Conservation (phyloP, 805 yeast genomes). For the Cyberlindnera sargentensis region DNA sequence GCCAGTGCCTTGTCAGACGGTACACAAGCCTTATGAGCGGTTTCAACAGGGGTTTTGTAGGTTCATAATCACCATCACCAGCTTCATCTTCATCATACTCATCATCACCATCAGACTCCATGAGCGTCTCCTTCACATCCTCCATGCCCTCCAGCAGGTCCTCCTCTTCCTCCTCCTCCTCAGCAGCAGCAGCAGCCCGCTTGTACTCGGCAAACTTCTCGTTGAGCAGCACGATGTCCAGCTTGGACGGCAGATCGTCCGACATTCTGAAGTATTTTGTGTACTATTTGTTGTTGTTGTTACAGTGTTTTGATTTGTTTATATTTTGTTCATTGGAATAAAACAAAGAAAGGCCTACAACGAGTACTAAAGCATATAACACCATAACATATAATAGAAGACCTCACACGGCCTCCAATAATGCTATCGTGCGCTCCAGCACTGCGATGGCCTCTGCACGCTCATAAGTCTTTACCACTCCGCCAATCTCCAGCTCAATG, state of each 20-base stretch:
- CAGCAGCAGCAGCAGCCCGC: constrained; percentile 1
- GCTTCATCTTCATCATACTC: constrained; percentile 2
- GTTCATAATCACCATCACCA: constrained; percentile 2
- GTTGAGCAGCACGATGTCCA: constrained; percentile 8
- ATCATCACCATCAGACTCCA: neutral
- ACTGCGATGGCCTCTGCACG: constrained; percentile 6
- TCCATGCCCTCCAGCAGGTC: neutral
- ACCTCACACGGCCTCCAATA: too few species aligned
- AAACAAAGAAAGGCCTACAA: too few species aligned
- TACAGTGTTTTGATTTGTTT: neutral
- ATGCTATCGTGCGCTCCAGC: constrained; percentile 5
- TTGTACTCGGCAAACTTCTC: constrained; percentile 6
- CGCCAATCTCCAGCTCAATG: constrained; percentile 11
- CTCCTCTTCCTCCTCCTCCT: constrained; percentile 1
- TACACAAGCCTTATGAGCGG: too few species aligned
- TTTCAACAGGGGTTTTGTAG: neutral
- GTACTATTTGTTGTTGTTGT: neutral
- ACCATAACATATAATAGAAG: too few species aligned
- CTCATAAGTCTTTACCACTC: constrained; percentile 1
- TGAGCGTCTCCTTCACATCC: constrained; percentile 6
- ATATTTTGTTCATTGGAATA: too few species aligned
- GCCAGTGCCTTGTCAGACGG: too few species aligned
- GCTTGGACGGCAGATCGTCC: constrained; percentile 2
- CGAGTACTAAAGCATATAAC: too few species aligned
- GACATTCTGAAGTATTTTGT: neutral